Base-by-base conservation (phyloP, 2,329 filamentous ascomycete species). In the Pezizomycotina sp. region DNA sequence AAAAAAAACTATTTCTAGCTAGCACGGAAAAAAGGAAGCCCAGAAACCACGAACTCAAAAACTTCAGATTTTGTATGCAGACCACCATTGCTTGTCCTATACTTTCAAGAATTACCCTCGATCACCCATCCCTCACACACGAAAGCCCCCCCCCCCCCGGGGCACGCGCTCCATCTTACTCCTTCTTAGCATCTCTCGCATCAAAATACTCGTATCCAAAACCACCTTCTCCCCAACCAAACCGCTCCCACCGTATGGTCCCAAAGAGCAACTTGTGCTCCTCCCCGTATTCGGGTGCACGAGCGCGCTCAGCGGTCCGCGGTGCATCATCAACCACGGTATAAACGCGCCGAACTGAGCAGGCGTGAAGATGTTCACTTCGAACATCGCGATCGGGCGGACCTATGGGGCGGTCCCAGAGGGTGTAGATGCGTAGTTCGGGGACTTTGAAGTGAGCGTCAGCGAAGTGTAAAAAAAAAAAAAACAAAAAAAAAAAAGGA, bases 341-440 rank as follows among this genome's bases (percentile, higher is more conserved):
- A 93, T 61, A 51, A 92, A 91, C 0, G 84, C 83, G 0, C 83
- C 83, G 52, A 92, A 92, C 55, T 92, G 79, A 3, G 71, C 74
- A 0, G 83, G 84, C 0, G 75, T 82, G 55, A 86, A 81, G 13
- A 92, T 28, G 49, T 91, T 91, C 28, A 92, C 16, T 36, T 43
- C 20, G 35, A 20, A 22, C 21, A 14, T 16, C 25, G 19, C 22
- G 9, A 6, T 16, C 26, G 16, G 27, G 19, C 16, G 13, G 8
- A 0, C 83, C 84, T 18, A 92, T 58, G 0, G 83, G 81, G 9
- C 61, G 58, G 47, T 89, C 76, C 68, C 71, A 91, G 47, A 92
- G 62, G 9, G 58, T 63, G 55, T 92, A 92, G 49, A 91, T 76
- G 35, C 82, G 69, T 12, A 92, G 63, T 54, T 92, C 83, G 6